Evolutionary conservation across 148 eudicot species (phyloP), one percentile per base, ranked within the genome.

Genomic region (Rhododendron williamsianum): DNA sequence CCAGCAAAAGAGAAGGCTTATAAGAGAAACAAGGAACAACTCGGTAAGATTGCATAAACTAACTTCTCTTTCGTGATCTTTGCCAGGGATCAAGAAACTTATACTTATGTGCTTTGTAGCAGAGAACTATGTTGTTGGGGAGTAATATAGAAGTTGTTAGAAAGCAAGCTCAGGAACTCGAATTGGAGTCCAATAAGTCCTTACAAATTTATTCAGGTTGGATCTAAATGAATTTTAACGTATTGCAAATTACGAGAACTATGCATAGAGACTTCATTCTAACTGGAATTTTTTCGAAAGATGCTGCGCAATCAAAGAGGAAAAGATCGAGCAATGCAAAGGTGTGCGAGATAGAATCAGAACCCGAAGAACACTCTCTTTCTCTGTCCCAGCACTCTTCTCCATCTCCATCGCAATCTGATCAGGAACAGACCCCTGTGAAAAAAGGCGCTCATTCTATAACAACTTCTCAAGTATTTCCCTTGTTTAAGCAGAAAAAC

Each of bases 331-430:
- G 46, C 43, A 91, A 89, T 86, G 81, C 92, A 86, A 91, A 88
- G 81, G 54, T 86, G 33, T 86, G 83, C 76, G 95, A 91, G 35
- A 73, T 80, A 80, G 95, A 90, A 86, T 80, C 90, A 43, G 98
- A 96, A 78, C 92, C 87, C 4, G 97, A 94, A 85, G 95, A 94
- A 72, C 97, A 93, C 89, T 93, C 94, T 35, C 91, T 90, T 84
- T 91, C 98, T 0, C 82, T 91, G 38, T 96, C 98, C 15, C 96
- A 91, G 76, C 92, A 91, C 58, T 96, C 96, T 0, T 94, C 98
- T 51, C 98, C 98, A 0, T 92, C 96, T 45, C 98, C 98, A 0
- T 92, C 96, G 30, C 96, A 91, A 56, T 94, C 98, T 48, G 98
- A 96, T 90, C 96, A 93, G 79, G 98, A 92, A 33, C 94, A 86